Evolutionary conservation across 1,139 yeast genomes (phyloP).

Genomic region (Keqinozyma sinolaborantium): DNA sequence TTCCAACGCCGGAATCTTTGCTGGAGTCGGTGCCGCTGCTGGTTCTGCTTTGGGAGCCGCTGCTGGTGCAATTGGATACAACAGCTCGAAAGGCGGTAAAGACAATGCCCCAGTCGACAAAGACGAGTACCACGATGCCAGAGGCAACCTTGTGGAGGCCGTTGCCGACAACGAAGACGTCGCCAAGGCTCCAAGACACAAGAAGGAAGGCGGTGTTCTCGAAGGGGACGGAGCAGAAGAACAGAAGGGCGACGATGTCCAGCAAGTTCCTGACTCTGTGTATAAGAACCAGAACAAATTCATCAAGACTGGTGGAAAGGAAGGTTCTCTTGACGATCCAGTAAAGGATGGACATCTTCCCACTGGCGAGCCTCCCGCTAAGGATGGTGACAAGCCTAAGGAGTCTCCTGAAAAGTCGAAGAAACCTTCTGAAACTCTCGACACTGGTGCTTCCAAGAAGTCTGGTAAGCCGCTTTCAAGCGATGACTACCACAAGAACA

Average conservation of each 20-base stretch:
- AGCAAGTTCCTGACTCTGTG: conserved; percentile 9
- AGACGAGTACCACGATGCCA: conserved; percentile 1
- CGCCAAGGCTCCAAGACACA: conserved; percentile 6
- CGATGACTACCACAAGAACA: conserved; percentile 3
- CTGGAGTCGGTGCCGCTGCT: conserved; percentile 6
- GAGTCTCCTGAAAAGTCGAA: neutral
- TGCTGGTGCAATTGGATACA: conserved; percentile 12
- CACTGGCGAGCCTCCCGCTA: neutral
- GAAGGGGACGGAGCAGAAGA: conserved; percentile 2
- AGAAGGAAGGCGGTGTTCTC: conserved; percentile 1
- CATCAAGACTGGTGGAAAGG: conserved; percentile 1
- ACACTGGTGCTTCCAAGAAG: conserved; percentile 1
- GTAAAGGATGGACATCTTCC: neutral
- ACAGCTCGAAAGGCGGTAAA: neutral
- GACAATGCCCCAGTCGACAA: neutral
- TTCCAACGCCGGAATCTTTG: conserved; percentile 1
- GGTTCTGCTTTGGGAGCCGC: conserved; percentile 10
- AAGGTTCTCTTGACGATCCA: neutral
- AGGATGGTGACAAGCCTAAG: neutral
- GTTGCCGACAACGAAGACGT: conserved; percentile 10
- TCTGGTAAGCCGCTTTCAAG: neutral
- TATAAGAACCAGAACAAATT: neutral
- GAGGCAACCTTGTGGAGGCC: conserved; percentile 8
- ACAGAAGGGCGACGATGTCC: conserved; percentile 7
- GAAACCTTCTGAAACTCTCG: conserved; percentile 1